Evolutionary conservation across 352 stramenopile species (phyloP), one percentile per base, ranked within the genome.

Genomic region (Plasmopara halstedii): DNA sequence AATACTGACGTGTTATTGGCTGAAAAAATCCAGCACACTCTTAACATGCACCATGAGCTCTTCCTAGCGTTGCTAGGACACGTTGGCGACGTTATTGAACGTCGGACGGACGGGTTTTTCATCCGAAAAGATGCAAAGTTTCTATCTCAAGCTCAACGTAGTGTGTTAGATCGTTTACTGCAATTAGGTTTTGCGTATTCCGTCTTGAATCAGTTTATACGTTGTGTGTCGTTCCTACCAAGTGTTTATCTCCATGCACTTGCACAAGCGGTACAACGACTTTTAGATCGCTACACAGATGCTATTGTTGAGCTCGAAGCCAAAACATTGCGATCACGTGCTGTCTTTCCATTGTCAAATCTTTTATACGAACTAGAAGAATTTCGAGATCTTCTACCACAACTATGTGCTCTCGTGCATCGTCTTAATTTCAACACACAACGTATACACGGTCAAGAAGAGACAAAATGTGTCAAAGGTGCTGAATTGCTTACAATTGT

Each of bases 1-100:
- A n/a, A n/a, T n/a, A n/a, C n/a, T n/a, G n/a, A n/a, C n/a, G n/a
- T n/a, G n/a, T n/a, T 37, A 42, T 29, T 29, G 25, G 25, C 11
- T 4, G 25, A 29, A 29, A 29, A 29, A n/a, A n/a, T n/a, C n/a
- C n/a, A n/a, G n/a, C n/a, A n/a, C n/a, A n/a, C n/a, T n/a, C 2
- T 17, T 18, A 15, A 48, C 17, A 88, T 88, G 77, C 77, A 85
- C 51, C 77, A 88, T 57, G 77, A 88, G 53, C 67, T 88, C 22
- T 83, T 88, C 57, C 61, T 88, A 44, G 77, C 77, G 50, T 54
- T 88, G 49, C 60, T 88, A 33, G 77, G 77, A 7, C 71, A 83
- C 41, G 51, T 70, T 0, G 73, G 77, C 47, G 77, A 84, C 66
- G 62, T 88, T 3, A 44, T 86, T 4, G 67, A 85, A 41, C 57